These are phyloP conservation scores for Paramecium pentaurelia DNA, from an alignment of 73 alveolate species.

Conservation along the genomic window DNA sequence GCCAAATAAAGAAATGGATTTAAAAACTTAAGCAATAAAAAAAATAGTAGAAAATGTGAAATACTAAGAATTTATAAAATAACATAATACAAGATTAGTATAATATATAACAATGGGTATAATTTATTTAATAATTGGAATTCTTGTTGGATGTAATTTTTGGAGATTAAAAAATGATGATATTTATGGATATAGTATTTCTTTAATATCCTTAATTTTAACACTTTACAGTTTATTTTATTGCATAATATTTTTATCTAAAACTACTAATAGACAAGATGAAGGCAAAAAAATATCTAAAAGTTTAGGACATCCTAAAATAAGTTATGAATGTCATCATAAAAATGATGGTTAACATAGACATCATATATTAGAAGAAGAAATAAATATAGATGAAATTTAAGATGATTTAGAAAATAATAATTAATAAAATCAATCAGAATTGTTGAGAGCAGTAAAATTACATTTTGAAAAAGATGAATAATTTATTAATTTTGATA, in stretches of 20 bases:
- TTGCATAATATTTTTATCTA: background rate
- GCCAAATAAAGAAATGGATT: background rate
- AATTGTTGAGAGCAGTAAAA: background rate
- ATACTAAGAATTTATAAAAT: background rate
- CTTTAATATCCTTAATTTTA: background rate
- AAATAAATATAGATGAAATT: background rate
- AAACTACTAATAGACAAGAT: background rate
- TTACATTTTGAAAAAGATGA: background rate
- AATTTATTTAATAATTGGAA: background rate
- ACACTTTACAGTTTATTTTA: background rate
- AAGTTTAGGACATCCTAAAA: constrained; percentile 8
- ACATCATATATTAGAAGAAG: background rate
- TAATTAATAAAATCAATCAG: background rate
- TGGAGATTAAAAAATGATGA: background rate
- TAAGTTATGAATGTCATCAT: constrained; percentile 15
- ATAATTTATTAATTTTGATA: background rate
- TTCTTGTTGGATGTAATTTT: background rate
- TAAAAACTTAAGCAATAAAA: background rate
- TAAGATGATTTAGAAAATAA: background rate
- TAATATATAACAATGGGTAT: background rate
- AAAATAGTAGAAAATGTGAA: background rate
- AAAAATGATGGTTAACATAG: background rate
- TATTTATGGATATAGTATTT: background rate
- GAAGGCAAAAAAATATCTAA: background rate
- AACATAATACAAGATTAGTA: background rate